These are phyloP conservation scores for Crithidia brevicula DNA, from an alignment of 208 protist species.

Conservation along the genomic window DNA sequence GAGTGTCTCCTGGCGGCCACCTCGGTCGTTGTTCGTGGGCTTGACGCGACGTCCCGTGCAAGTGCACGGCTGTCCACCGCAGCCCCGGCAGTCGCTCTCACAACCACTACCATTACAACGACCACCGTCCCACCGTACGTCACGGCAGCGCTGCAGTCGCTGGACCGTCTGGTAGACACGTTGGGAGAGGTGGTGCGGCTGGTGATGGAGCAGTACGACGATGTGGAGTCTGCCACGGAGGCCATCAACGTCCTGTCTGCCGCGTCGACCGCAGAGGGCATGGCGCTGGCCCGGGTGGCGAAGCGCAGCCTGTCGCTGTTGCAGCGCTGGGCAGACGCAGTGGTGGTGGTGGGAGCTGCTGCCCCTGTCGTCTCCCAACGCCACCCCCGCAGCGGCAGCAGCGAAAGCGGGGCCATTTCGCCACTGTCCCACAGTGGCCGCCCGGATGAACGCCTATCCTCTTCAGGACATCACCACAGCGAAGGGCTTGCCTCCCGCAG, in stretches of 20 bases:
- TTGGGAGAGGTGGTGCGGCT: constrained; percentile 45
- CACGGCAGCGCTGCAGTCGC: constrained; percentile 33
- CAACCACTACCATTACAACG: not conserved
- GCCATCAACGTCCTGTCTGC: constrained; percentile 44
- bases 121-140: constrained; percentile 26
- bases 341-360: no score
- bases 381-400: not conserved
- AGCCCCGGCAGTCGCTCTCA: not conserved
- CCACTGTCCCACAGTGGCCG: not conserved
- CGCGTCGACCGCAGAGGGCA: constrained; percentile 42
- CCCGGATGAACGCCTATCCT: no score
- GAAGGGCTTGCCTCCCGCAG: constrained; percentile 31
- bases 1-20: constrained; percentile 34
- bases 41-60: constrained; percentile 1
- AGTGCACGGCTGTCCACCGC: no score
- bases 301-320: constrained; percentile 49
- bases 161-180: constrained; percentile 50
- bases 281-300: constrained; percentile 46
- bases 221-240: constrained; percentile 43
- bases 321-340: constrained; percentile 40
- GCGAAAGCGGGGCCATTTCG: not conserved
- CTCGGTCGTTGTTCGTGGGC: constrained; percentile 28
- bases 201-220: constrained; percentile 39
- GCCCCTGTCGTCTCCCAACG: not conserved
- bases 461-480: not conserved